These are phyloP conservation scores for Talaromyces sp. DNA, from an alignment of 2,329 filamentous ascomycete species.

Conservation along the genomic window DNA sequence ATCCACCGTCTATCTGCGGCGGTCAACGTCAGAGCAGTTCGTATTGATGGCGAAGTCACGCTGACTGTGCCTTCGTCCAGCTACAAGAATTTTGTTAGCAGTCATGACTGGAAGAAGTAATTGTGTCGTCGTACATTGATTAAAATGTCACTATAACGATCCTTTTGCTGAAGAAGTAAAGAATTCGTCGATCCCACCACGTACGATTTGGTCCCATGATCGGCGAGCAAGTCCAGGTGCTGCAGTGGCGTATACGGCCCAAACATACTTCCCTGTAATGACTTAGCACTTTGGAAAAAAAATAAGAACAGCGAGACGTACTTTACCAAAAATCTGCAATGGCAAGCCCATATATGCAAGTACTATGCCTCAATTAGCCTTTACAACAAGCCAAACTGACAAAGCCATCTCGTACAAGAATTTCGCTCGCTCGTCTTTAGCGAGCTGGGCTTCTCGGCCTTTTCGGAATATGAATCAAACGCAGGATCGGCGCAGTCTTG, in stretches of 20 bases:
- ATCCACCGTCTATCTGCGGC: conserved; percentile 92
- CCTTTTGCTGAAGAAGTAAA: conserved; percentile 84
- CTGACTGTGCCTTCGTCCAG: conserved; percentile 83
- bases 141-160: conserved; percentile 91
- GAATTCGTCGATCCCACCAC: conserved; percentile 97
- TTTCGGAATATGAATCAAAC: conserved; percentile 74
- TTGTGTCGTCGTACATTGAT: conserved; percentile 57
- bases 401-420: conserved; percentile 50
- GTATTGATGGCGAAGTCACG: conserved; percentile 74
- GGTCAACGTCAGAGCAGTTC: conserved; percentile 69
- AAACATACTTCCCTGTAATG: conserved; percentile 77
- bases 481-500: conserved; percentile 95
- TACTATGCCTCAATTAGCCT: conserved; percentile 42
- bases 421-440: conserved; percentile 85
- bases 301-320: conserved; percentile 24
- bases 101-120: background rate
- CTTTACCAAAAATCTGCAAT: conserved; percentile 90
- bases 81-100: conserved; percentile 20
- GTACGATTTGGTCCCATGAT: conserved; percentile 93
- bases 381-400: background rate
- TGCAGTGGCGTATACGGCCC: conserved; percentile 95
- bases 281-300: conserved; percentile 17
- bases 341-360: conserved; percentile 92
- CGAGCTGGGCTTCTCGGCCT: conserved; percentile 69
- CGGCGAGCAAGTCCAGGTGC: conserved; percentile 87